Evolutionary conservation across 257 asterid genomes (phyloP).

Genomic region (Petrea volubilis): DNA sequence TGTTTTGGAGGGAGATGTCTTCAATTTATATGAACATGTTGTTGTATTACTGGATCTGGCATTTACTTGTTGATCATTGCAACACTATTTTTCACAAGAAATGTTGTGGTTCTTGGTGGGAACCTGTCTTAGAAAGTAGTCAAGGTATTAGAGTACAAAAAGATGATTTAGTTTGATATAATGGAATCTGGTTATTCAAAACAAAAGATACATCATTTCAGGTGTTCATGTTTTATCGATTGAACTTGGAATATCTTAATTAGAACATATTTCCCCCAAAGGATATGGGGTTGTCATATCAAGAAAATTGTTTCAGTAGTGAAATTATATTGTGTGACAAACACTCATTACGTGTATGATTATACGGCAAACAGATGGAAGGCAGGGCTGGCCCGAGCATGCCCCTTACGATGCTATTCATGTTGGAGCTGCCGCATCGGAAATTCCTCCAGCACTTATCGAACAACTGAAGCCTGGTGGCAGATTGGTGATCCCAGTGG

Average conservation of each 20-base stretch:
- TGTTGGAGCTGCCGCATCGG: slow-evolving; percentile 95
- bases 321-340: neutral
- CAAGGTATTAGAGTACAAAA: neutral
- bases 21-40: neutral
- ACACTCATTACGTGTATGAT: neutral
- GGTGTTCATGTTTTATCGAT: neutral
- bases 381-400: slow-evolving; percentile 85
- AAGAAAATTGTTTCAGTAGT: neutral
- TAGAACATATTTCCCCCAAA: neutral
- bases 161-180: neutral
- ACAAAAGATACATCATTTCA: neutral
- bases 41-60: neutral
- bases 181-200: neutral
- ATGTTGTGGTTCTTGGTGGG: neutral
- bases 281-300: neutral
- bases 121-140: neutral
- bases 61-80: neutral
- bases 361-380: slow-evolving; percentile 62
- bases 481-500: slow-evolving; percentile 94
- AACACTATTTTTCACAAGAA: neutral
- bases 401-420: slow-evolving; percentile 97
- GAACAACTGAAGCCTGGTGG: slow-evolving; percentile 97
- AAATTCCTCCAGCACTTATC: slow-evolving; percentile 76
- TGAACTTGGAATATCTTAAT: neutral
- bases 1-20: neutral